Base-by-base conservation (phyloP, 169 alveolate genomes). In the Plasmodium yoelii region DNA sequence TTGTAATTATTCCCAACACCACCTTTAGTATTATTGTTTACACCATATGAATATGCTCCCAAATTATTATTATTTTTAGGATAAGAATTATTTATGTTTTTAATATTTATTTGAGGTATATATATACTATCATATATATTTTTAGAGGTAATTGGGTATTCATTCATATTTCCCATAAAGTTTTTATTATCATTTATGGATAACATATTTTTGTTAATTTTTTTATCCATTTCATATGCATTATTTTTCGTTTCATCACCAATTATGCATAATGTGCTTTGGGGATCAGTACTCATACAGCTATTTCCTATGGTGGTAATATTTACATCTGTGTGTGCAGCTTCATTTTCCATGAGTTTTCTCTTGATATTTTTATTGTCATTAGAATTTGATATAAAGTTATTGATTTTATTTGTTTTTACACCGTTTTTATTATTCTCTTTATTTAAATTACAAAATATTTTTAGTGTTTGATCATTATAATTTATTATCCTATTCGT, bases 71-170 rank as follows among this genome's bases (percentile, higher is more conserved):
- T 34, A 26, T 44, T 51, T 44, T 2, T 67, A 2, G 24, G 47
- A 1, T 80, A 56, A 19, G 53, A 46, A 6, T 60, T 53, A 13
- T 57, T 44, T 5, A 68, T 56, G 24, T 70, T 84, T 44, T 64
- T 68, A 56, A 84, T 84, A 72, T 69, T 68, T n/a, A 84, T 84
- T 19, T 84, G 91, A 12, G 91, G 91, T 34, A 84, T 84, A 42
- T 84, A 84, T 57, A 84, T 84, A 51, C 91, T 84, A 68, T 84
- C 91, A 63, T 84, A 84, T 2, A 84, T 69, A 51, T 84, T 84
- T 69, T 84, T 84, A 19, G 91, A 84, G 22, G 91, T 84, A 24
- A 84, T 68, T 10, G 91, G 91, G 56, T 69, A 68, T 64, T 56
- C 91, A 46, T 63, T 84, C 19, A 60, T 64, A 53, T 70, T 70